Evolutionary conservation across 202 grass and related monocot genomes (phyloP), one percentile per base, ranked within the genome.

Genomic region (Digitaria exilis): DNA sequence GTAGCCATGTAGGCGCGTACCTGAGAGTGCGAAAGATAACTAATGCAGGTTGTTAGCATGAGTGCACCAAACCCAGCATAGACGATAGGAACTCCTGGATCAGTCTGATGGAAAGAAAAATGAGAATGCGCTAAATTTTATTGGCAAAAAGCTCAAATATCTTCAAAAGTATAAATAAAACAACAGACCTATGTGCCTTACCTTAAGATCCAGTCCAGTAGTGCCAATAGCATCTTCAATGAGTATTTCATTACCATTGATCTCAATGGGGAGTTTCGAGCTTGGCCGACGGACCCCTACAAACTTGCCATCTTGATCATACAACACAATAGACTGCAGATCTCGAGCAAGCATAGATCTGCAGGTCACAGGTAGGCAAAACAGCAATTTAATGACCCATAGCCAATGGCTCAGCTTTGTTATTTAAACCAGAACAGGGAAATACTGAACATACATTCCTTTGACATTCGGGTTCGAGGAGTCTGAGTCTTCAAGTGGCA

Each of bases 221-320:
- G 83, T 96, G 15, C 96, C 93, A 80, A 99, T 99, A 69, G 96
- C 96, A 69, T 99, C 96, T 86, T 99, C 93, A 32, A 99, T 90
- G 21, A 94, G 22, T 73, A 99, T 99, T 90, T 95, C 87, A n/a
- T 88, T 99, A 57, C 96, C 96, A 87, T 91, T 82, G 73, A 99
- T 96, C 82, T 92, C 91, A 88, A 99, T 96, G 12, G 93, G 96
- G 28, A 96, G 81, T 89, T 92, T 99, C 21, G 96, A 99, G 77
- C 74, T 92, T 37, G 93, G 93, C n/a, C 93, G 82, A 75, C 96
- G 96, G 75, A 99, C 91, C 34, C 93, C 96, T 42, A 82, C 93
- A 89, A 99, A 96, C 82, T 99, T 99, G 56, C 96, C 93, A 48
- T 96, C 96, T 94, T 99, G 87, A 92, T 99, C 96, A 84, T 99